phyloP scores from a whole-genome alignment of 2,329 filamentous ascomycete genomes.

The Penicillium sp. region DNA sequence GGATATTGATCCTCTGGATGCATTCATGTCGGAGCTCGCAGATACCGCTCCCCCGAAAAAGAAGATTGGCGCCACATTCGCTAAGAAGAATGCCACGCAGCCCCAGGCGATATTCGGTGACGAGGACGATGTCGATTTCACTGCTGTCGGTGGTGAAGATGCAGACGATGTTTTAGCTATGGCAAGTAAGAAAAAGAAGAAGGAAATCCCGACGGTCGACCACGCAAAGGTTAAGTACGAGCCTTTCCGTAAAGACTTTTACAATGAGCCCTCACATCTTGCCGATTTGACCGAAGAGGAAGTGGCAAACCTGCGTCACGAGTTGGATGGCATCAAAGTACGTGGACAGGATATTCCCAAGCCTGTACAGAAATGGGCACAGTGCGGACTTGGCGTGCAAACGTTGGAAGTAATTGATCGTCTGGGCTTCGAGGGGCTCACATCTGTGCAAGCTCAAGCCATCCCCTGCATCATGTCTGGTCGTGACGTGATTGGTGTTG shows the following conservation, averaged over 20 bases:
- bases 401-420: conserved; percentile 82
- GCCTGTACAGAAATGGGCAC: conserved; percentile 94
- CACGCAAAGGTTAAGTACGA: conserved; percentile 85
- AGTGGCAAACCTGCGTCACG: conserved; percentile 75
- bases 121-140: conserved; percentile 70
- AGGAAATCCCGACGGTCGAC: conserved; percentile 86
- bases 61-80: conserved; percentile 38
- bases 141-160: conserved; percentile 63
- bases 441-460: conserved; percentile 92
- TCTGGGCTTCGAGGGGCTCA: conserved; percentile 84
- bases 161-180: conserved; percentile 67
- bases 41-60: conserved; percentile 54
- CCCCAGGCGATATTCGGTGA: conserved; percentile 89
- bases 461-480: conserved; percentile 95
- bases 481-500: conserved; percentile 91
- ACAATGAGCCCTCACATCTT: conserved; percentile 85
- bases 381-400: conserved; percentile 85
- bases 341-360: conserved; percentile 85
- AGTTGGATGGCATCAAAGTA: conserved; percentile 95
- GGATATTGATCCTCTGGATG: conserved; percentile 88
- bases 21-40: conserved; percentile 82
- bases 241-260: conserved; percentile 90
- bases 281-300: conserved; percentile 83
- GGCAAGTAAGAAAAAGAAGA: conserved; percentile 77
- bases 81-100: conserved; percentile 57